A percentile compares a stretch with the other conserved stretches of the same genome.
Conservation (phyloP, 2,329 filamentous ascomycete species). For the Aspergillus fumigatiaffinis region DNA sequence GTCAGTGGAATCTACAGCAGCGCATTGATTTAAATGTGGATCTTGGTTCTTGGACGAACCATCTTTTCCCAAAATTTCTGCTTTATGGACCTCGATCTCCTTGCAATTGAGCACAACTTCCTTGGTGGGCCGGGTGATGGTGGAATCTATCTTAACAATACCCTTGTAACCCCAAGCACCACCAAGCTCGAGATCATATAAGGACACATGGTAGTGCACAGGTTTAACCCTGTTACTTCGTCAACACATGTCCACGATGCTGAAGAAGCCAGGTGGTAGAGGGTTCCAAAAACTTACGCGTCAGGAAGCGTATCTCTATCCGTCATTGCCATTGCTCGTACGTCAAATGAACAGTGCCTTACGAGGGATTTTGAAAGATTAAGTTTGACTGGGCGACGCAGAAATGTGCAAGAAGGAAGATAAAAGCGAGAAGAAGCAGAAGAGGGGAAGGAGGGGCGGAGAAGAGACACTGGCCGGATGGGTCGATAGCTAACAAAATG, state of each 20-base stretch:
- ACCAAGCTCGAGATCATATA: slow-evolving; percentile 71
- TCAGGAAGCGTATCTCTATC: slow-evolving; percentile 47
- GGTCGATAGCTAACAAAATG: slow-evolving; percentile 21
- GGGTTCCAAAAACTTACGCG: slow-evolving; percentile 29
- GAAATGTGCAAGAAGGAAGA: slow-evolving; percentile 11
- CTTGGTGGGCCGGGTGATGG: slow-evolving; percentile 67
- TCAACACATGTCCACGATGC: slow-evolving; percentile 8
- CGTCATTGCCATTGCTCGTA: slow-evolving; percentile 39
- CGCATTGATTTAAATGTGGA: not conserved
- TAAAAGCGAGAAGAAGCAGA: slow-evolving; percentile 12
- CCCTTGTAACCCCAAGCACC: slow-evolving; percentile 80
- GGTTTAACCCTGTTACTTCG: slow-evolving; percentile 63
- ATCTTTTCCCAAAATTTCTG: slow-evolving; percentile 36
- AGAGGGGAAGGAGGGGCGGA: slow-evolving; percentile 16
- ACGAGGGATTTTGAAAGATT: slow-evolving; percentile 16
- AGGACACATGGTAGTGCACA: slow-evolving; percentile 76
- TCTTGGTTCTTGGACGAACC: slow-evolving; percentile 21
- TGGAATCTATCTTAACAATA: slow-evolving; percentile 72
- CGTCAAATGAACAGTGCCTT: slow-evolving; percentile 40
- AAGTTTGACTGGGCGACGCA: slow-evolving; percentile 11
- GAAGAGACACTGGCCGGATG: slow-evolving; percentile 20
- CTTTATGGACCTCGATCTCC: slow-evolving; percentile 71
- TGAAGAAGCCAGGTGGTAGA: slow-evolving; percentile 1
- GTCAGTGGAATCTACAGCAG: not conserved
- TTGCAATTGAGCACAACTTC: slow-evolving; percentile 81